Evolutionary conservation across 2,329 filamentous ascomycete genomes (phyloP).

Genomic region (Xylaria multiplex): DNA sequence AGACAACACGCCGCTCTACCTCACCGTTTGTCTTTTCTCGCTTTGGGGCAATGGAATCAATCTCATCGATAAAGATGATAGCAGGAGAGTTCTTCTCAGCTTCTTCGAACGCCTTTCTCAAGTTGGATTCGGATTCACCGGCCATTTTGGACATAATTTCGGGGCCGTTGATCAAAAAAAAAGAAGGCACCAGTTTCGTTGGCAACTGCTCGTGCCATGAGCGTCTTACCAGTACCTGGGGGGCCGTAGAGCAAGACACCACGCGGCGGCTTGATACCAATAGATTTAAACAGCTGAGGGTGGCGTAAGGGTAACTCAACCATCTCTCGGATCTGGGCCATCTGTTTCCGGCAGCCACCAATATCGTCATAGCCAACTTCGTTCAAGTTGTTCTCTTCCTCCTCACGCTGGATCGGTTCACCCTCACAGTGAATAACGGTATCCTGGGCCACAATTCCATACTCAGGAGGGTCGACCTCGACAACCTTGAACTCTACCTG

Average conservation of each 20-base stretch:
- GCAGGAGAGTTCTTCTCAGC: conserved; percentile 99
- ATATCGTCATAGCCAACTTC: conserved; percentile 99
- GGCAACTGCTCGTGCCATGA: conserved; percentile 98
- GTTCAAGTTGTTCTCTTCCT: conserved; percentile 99
- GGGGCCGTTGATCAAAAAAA: conserved; percentile 99
- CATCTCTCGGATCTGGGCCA: conserved; percentile 99
- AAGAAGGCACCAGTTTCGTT: conserved; percentile 99
- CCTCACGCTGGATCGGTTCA: conserved; percentile 93
- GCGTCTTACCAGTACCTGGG: conserved; percentile 98
- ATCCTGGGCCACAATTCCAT: conserved; percentile 97
- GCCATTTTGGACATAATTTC: conserved; percentile 99
- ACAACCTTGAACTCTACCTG: conserved; percentile 99
- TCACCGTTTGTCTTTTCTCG: conserved; percentile 99
- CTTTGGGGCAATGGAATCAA: conserved; percentile 98
- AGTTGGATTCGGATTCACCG: conserved; percentile 97
- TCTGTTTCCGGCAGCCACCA: conserved; percentile 98
- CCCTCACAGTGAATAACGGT: conserved; percentile 99
- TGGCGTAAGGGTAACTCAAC: conserved; percentile 96
- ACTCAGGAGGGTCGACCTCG: conserved; percentile 97
- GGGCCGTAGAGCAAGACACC: conserved; percentile 97
- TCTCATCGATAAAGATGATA: conserved; percentile 99
- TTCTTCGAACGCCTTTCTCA: conserved; percentile 99
- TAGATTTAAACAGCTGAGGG: conserved; percentile 99
- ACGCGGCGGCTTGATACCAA: conserved; percentile 98
- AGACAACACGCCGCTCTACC: conserved; percentile 97